Percentiles rank a stretch among this genome's conserved stretches.
phyloP scores from a whole-genome alignment of 2,329 filamentous ascomycete genomes.

The Fusarium neocosmosporiellum region DNA sequence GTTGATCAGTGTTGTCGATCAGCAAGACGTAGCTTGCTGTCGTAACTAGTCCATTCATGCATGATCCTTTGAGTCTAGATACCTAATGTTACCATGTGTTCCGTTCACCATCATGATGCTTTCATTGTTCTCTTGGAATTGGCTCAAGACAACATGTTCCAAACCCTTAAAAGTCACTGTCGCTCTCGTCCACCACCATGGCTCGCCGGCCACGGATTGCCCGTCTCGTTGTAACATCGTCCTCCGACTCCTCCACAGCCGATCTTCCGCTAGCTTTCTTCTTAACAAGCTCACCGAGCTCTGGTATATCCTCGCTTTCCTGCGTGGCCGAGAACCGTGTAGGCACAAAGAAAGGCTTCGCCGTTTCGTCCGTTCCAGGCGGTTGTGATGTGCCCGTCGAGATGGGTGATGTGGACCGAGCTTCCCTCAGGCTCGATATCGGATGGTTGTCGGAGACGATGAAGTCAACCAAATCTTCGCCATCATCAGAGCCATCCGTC shows the following conservation, averaged over 20 bases:
- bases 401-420: conserved; percentile 44
- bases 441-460: conserved; percentile 63
- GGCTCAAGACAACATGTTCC: conserved; percentile 2
- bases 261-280: conserved; percentile 4
- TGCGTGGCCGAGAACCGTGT: conserved; percentile 54
- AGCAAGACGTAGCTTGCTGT: neutral
- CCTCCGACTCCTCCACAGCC: conserved; percentile 26
- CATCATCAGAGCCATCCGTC: conserved; percentile 60
- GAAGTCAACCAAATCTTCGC: conserved; percentile 66
- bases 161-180: conserved; percentile 41
- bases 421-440: conserved; percentile 51
- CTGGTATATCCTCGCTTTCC: conserved; percentile 54
- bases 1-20: neutral
- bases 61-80: conserved; percentile 31
- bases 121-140: neutral
- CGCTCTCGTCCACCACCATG: conserved; percentile 46
- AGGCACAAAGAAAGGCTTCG: conserved; percentile 53
- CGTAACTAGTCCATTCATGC: conserved; percentile 26
- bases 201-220: conserved; percentile 42
- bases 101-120: conserved; percentile 15
- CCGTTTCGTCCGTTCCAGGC: conserved; percentile 20
- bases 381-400: conserved; percentile 34
- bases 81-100: conserved; percentile 26
- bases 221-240: conserved; percentile 31
- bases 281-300: conserved; percentile 46